Evolutionary conservation across 139 green algal genomes (phyloP).

Genomic region (Picochlorum sp.): DNA sequence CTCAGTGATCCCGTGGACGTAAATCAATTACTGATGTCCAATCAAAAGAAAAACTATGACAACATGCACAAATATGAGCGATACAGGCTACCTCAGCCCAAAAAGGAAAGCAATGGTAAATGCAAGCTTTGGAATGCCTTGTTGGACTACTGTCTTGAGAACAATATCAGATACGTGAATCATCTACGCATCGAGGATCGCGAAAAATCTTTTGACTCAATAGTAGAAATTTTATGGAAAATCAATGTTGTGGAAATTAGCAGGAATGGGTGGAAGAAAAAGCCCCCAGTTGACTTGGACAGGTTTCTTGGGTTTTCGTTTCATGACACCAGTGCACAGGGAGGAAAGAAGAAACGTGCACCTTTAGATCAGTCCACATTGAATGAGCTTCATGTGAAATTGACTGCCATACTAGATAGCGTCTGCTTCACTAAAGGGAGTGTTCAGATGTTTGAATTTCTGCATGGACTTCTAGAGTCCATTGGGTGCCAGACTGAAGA

Average conservation of each 20-base stretch:
- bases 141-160: not conserved
- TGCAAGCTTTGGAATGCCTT: not conserved
- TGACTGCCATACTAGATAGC: not conserved
- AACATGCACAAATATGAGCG: too few relatives aligned
- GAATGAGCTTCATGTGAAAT: not conserved
- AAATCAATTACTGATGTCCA: too few relatives aligned
- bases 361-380: not conserved
- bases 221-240: slow-evolving; percentile 1
- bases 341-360: not conserved
- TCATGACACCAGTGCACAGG: not conserved
- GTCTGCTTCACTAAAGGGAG: not conserved
- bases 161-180: not conserved
- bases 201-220: not conserved
- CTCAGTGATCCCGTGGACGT: too few relatives aligned
- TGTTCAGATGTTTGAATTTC: not conserved
- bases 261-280: not conserved
- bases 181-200: not conserved
- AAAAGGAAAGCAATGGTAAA: too few relatives aligned
- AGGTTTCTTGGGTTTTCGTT: not conserved
- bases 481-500: not conserved
- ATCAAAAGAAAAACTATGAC: too few relatives aligned
- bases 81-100: too few relatives aligned
- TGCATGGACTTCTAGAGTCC: not conserved
- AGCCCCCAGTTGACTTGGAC: not conserved
- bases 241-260: not conserved